phyloP scores from a whole-genome alignment of 2,329 filamentous ascomycete genomes.

The Ascochyta koolunga region DNA sequence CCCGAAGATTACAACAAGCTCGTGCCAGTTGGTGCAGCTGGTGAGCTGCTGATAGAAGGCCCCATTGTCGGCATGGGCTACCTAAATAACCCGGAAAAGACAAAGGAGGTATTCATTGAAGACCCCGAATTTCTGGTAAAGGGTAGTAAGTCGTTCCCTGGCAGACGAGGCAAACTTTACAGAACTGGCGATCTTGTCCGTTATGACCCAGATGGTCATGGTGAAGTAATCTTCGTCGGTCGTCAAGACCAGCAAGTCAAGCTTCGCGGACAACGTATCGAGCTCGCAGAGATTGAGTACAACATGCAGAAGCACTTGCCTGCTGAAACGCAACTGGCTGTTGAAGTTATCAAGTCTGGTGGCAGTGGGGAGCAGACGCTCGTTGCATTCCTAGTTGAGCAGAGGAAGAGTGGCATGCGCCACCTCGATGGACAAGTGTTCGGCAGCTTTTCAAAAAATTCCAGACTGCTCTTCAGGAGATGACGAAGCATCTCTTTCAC shows the following conservation, averaged over 20 bases:
- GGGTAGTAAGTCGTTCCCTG: constrained; percentile 64
- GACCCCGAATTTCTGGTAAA: constrained; percentile 64
- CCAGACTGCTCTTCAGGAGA: constrained; percentile 32
- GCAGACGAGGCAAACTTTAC: constrained; percentile 54
- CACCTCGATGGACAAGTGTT: constrained; percentile 42
- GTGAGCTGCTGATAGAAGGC: constrained; percentile 66
- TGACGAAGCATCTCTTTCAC: constrained; percentile 37
- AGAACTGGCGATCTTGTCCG: constrained; percentile 44
- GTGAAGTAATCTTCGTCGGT: constrained; percentile 46
- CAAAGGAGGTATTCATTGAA: constrained; percentile 50
- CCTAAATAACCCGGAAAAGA: constrained; percentile 45
- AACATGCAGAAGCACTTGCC: constrained; percentile 50
- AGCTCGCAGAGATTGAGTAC: constrained; percentile 48
- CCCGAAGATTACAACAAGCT: constrained; percentile 47
- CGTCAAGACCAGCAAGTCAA: constrained; percentile 49
- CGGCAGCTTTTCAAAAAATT: constrained; percentile 42
- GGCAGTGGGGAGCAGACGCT: constrained; percentile 40
- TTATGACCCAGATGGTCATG: constrained; percentile 58
- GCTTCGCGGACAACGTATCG: constrained; percentile 50
- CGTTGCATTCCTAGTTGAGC: constrained; percentile 44
- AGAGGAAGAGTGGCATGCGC: constrained; percentile 35
- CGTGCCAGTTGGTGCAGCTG: constrained; percentile 48
- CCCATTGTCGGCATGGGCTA: constrained; percentile 54
- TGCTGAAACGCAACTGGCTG: constrained; percentile 50
- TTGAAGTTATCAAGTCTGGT: constrained; percentile 55